These are phyloP conservation scores for Candida multigemmis DNA, from an alignment of 805 yeast genomes.

Conservation along the genomic window DNA sequence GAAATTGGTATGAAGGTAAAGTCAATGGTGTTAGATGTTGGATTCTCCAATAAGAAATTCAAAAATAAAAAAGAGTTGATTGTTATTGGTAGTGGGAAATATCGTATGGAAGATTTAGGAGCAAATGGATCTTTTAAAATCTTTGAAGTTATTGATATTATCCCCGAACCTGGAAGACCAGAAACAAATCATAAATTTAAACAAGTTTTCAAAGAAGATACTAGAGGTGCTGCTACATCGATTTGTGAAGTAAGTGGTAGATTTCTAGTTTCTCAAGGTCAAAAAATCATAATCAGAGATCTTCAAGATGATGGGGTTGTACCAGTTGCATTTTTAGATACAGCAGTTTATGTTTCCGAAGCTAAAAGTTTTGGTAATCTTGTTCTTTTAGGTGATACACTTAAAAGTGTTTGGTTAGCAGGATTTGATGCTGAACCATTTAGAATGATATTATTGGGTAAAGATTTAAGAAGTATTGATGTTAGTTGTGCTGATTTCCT, in stretches of 20 bases:
- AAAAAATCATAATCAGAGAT: slow-evolving; percentile 69
- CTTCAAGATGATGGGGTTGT: slow-evolving; percentile 81
- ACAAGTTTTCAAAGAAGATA: slow-evolving; percentile 59
- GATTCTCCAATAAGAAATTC: slow-evolving; percentile 30
- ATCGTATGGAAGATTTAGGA: slow-evolving; percentile 72
- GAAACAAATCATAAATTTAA: slow-evolving; percentile 76
- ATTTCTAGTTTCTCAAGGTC: slow-evolving; percentile 80
- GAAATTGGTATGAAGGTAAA: slow-evolving; percentile 55
- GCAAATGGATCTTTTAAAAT: slow-evolving; percentile 72
- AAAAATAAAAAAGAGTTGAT: slow-evolving; percentile 55
- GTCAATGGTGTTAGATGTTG: slow-evolving; percentile 41
- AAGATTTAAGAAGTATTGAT: slow-evolving; percentile 56
- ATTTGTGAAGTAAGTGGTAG: slow-evolving; percentile 77
- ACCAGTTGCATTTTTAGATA: slow-evolving; percentile 90
- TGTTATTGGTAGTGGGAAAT: slow-evolving; percentile 69
- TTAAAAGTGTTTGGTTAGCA: slow-evolving; percentile 66
- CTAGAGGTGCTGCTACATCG: slow-evolving; percentile 77
- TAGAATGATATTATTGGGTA: slow-evolving; percentile 69
- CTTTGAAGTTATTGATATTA: slow-evolving; percentile 69
- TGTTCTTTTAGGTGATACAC: slow-evolving; percentile 71
- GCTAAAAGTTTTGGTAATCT: slow-evolving; percentile 78
- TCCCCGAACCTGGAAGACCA: slow-evolving; percentile 83
- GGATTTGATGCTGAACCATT: slow-evolving; percentile 96
- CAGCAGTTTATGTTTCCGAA: slow-evolving; percentile 71
- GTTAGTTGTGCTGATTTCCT: slow-evolving; percentile 71